Base-by-base conservation (phyloP, 306 rosid species). In the Cotoneaster glaucophyllus region DNA sequence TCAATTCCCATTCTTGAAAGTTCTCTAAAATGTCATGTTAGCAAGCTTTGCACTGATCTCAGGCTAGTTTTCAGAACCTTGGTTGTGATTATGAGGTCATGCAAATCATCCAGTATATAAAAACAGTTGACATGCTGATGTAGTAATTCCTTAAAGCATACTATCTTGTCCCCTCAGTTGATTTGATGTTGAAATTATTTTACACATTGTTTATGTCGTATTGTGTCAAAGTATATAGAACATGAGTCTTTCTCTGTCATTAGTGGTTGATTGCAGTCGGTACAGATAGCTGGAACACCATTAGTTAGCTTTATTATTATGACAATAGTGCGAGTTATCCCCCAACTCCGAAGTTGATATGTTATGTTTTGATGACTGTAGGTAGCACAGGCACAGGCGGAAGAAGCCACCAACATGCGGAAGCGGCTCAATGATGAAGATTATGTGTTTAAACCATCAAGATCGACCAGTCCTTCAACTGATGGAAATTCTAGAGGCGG, bases 371-470 rank as follows among this genome's bases (percentile, higher is more conserved):
- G 68, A 26, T 19, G 19, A 39, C 66, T 67, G 79, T 78, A 94
- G 96, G 96, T 88, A 17, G 97, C 98, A 37, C 89, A 91, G 68
- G 98, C 93, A 77, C 93, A 91, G 79, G 89, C 89, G 69, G 93
- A 87, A 67, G 98, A 94, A 85, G 98, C 94, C 28, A 83, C 81
- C 74, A 87, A 81, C 77, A 91, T 94, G 94, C 84, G 81, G 76
- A 83, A 77, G 82, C 88, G 87, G 53, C 87, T 94, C 56, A 80
- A 85, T 50, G 88, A 81, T 81, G 98, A 91, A 80, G 83, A 82
- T 73, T 87, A 83, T 79, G 78, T 87, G 54, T 80, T 76, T 61
- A 87, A 80, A 73, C 74, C 84, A 67, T 86, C 88, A 53, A 81
- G 79, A 73, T 71, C 70, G 37, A 64, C 80, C 65, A 70, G 72